phyloP scores from a whole-genome alignment of 1,284 basidiomycete species.

The Kalmanozyma brasiliensis region DNA sequence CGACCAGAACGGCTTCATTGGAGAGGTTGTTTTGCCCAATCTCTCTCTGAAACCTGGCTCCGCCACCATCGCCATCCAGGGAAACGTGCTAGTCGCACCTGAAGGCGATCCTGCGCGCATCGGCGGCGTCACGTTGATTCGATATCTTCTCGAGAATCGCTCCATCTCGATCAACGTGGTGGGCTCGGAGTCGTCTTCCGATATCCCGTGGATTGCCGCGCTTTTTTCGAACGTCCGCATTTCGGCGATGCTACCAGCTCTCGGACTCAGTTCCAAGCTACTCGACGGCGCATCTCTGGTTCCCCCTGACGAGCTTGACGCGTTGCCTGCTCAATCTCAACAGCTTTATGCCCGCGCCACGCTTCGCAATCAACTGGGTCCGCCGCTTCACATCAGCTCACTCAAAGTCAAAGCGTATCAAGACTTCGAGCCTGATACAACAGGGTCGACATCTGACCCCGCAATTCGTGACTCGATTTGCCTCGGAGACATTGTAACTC shows the following conservation, averaged over 20 bases:
- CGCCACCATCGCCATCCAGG: constrained; percentile 9
- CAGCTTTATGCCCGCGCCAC: constrained; percentile 49
- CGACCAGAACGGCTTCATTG: constrained; percentile 29
- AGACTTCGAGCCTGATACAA: constrained; percentile 10
- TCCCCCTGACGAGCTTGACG: constrained; percentile 10
- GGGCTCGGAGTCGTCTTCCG: constrained; percentile 32
- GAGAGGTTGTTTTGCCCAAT: constrained; percentile 26
- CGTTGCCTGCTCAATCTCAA: constrained; percentile 6
- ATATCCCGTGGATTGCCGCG: constrained; percentile 42
- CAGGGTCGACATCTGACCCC: not conserved
- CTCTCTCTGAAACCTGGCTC: constrained; percentile 31
- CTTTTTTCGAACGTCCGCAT: constrained; percentile 36
- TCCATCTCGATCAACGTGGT: constrained; percentile 28
- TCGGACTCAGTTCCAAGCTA: constrained; percentile 43
- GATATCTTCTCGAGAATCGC: constrained; percentile 51
- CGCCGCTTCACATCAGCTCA: constrained; percentile 35
- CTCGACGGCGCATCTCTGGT: constrained; percentile 55
- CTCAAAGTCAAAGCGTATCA: constrained; percentile 39
- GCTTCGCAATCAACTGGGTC: constrained; percentile 52
- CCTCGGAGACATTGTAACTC: constrained; percentile 47
- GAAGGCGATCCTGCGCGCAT: constrained; percentile 15
- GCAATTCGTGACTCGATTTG: constrained; percentile 4
- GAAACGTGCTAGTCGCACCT: constrained; percentile 18
- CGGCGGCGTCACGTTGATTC: constrained; percentile 34
- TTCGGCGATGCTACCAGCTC: constrained; percentile 40